Percentiles rank a stretch among this genome's conserved stretches.
phyloP scores from a whole-genome alignment of 148 eudicot genomes.

The Drosera capensis region DNA sequence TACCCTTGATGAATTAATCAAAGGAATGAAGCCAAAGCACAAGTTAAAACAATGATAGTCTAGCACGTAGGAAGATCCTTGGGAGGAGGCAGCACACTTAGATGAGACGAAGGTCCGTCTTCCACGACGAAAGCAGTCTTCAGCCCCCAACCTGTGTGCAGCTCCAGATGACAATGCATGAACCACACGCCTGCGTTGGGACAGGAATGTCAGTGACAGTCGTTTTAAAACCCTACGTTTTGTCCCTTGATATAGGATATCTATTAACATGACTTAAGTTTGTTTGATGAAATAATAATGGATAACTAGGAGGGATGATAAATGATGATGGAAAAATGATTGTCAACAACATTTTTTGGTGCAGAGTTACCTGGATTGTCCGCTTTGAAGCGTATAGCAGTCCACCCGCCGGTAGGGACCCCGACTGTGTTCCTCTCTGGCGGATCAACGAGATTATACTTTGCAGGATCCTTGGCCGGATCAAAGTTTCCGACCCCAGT shows the following conservation, averaged over 20 bases:
- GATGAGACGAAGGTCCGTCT: conserved; percentile 7
- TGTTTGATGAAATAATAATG: too few relatives aligned
- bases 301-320: too few relatives aligned
- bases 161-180: conserved; percentile 25
- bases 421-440: conserved; percentile 45
- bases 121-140: conserved; percentile 18
- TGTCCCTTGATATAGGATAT: too few relatives aligned
- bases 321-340: too few relatives aligned
- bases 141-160: conserved; percentile 24
- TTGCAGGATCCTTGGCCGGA: conserved; percentile 27
- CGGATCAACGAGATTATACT: conserved; percentile 39
- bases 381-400: conserved; percentile 18
- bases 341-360: too few relatives aligned
- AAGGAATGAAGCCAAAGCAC: too few relatives aligned
- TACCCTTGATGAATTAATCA: too few relatives aligned
- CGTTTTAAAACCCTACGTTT: too few relatives aligned
- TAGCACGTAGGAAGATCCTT: neutral
- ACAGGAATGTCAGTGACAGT: neutral
- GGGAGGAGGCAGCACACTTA: conserved; percentile 8
- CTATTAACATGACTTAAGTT: neutral
- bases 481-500: conserved; percentile 44
- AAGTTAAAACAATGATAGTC: too few relatives aligned
- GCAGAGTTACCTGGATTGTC: conserved; percentile 18
- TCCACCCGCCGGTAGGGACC: conserved; percentile 48
- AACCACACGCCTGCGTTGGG: conserved; percentile 24